Evolutionary conservation across 2,329 filamentous ascomycete species (phyloP).

Genomic region (Zasmidium angulare): DNA sequence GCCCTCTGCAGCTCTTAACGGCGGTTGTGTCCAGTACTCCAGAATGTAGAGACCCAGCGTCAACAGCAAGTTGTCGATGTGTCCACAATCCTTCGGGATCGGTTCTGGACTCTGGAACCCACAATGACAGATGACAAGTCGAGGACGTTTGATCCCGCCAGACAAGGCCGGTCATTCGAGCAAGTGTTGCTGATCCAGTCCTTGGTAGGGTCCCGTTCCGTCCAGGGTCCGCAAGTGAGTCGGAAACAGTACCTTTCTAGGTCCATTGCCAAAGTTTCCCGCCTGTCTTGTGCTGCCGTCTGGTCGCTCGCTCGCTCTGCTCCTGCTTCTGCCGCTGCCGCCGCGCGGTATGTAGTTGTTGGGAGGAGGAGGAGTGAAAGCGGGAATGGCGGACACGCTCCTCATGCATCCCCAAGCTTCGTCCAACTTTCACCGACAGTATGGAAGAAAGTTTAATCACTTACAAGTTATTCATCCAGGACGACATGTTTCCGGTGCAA

Average conservation of each 20-base stretch:
- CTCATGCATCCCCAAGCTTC: constrained; percentile 23
- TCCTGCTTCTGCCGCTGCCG: not conserved
- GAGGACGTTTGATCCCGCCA: too few species aligned
- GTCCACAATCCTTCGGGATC: too few species aligned
- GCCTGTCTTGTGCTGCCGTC: not conserved
- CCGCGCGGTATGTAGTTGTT: not conserved
- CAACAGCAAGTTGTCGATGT: too few species aligned
- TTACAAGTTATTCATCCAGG: constrained; percentile 41
- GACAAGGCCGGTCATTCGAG: too few species aligned
- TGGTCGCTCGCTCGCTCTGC: not conserved
- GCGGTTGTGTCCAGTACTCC: too few species aligned
- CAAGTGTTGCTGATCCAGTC: not conserved
- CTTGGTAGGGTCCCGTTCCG: not conserved
- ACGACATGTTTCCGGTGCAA: constrained; percentile 30
- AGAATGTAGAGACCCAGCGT: too few species aligned
- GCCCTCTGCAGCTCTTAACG: too few species aligned
- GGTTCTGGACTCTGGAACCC: too few species aligned
- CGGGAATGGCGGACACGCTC: constrained; percentile 16
- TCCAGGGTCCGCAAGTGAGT: not conserved
- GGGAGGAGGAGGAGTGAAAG: constrained; percentile 1
- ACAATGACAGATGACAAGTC: too few species aligned
- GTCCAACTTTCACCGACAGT: constrained; percentile 22
- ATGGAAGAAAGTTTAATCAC: constrained; percentile 26
- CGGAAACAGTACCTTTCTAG: not conserved
- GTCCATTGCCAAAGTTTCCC: not conserved